Evolutionary conservation across 106 monocot species (phyloP).

Genomic region (Alisma plantagoaquatica): DNA sequence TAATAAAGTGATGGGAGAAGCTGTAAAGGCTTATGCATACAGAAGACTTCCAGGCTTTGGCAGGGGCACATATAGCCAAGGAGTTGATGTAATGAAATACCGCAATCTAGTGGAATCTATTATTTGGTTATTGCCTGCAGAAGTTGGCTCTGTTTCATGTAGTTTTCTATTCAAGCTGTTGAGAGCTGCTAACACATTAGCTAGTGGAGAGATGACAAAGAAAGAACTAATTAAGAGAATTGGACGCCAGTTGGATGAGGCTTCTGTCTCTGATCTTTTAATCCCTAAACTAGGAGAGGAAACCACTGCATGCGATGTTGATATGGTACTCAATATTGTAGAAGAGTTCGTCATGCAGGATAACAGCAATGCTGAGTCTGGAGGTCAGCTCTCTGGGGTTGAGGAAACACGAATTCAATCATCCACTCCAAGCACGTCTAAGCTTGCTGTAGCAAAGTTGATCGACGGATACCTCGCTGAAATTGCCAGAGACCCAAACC

Average conservation of each 20-base stretch:
- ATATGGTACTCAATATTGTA: constrained; percentile 49
- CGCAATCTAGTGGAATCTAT: constrained; percentile 43
- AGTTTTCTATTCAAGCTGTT: constrained; percentile 65
- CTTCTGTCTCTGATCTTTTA: constrained; percentile 59
- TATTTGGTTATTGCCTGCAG: constrained; percentile 52
- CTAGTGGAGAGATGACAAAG: constrained; percentile 38
- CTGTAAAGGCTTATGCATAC: constrained; percentile 64
- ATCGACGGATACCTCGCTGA: constrained; percentile 71
- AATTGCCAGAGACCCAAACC: constrained; percentile 60
- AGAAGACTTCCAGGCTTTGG: constrained; percentile 39
- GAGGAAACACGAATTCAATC: constrained; percentile 19
- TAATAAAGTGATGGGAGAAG: constrained; percentile 67
- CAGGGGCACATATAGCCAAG: constrained; percentile 23
- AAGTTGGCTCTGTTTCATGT: constrained; percentile 51
- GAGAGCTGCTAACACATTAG: constrained; percentile 40
- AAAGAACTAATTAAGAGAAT: constrained; percentile 52
- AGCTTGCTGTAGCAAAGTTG: constrained; percentile 48
- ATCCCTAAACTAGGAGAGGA: constrained; percentile 50
- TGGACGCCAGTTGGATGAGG: constrained; percentile 57
- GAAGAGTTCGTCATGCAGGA: constrained; percentile 68
- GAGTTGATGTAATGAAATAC: constrained; percentile 29
- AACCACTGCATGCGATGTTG: constrained; percentile 42
- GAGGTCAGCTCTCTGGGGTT: constrained; percentile 4
- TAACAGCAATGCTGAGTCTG: background rate
- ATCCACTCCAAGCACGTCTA: constrained; percentile 23